These are phyloP conservation scores for Aspergillus tanneri DNA, from an alignment of 2,329 filamentous ascomycete species.

Conservation along the genomic window DNA sequence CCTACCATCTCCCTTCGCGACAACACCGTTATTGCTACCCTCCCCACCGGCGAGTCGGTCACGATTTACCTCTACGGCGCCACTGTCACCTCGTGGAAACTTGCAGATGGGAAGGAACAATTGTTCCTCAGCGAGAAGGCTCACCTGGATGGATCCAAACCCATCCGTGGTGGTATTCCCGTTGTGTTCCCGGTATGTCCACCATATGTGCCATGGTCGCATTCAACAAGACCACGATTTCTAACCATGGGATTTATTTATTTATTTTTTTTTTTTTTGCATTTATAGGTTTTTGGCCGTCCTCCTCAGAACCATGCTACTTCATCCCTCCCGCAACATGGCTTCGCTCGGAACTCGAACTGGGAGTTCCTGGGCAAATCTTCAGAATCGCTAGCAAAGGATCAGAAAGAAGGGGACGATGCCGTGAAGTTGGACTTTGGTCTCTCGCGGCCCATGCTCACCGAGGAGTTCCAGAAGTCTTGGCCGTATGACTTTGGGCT, in stretches of 20 bases:
- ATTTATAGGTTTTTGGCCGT: slow-evolving; percentile 72
- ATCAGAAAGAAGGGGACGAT: slow-evolving; percentile 52
- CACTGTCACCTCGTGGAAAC: slow-evolving; percentile 92
- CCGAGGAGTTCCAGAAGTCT: slow-evolving; percentile 63
- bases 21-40: slow-evolving; percentile 71
- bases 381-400: slow-evolving; percentile 58
- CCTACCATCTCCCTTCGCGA: slow-evolving; percentile 74
- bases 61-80: slow-evolving; percentile 87
- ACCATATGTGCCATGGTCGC: background rate
- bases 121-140: slow-evolving; percentile 81
- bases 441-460: slow-evolving; percentile 70
- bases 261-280: slow-evolving; percentile 14
- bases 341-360: slow-evolving; percentile 82
- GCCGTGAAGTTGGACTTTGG: slow-evolving; percentile 95
- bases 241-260: background rate
- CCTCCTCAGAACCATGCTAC: slow-evolving; percentile 75
- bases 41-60: slow-evolving; percentile 83
- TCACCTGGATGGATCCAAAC: slow-evolving; percentile 79
- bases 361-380: slow-evolving; percentile 92
- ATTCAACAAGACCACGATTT: too few relatives aligned
- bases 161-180: slow-evolving; percentile 87
- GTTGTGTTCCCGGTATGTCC: slow-evolving; percentile 81
- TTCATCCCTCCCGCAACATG: slow-evolving; percentile 80
- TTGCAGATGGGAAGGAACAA: slow-evolving; percentile 73
- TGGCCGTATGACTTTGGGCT: slow-evolving; percentile 89